A percentile compares a stretch with the other conserved stretches of the same genome.
Evolutionary conservation across 306 rosid species (phyloP).

Genomic region (Lathyrus oleraceus): DNA sequence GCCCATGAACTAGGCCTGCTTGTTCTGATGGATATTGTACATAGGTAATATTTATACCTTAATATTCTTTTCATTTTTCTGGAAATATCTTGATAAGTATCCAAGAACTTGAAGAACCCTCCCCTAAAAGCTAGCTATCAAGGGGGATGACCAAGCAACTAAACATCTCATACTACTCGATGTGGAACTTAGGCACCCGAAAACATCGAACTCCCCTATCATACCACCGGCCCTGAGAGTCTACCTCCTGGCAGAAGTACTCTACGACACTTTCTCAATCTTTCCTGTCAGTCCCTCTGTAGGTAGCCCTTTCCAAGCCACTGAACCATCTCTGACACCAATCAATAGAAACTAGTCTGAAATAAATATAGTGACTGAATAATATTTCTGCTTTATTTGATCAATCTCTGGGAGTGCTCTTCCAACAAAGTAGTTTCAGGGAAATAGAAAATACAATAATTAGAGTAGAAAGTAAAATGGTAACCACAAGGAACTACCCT

Average conservation of each 20-base stretch:
- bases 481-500: neutral
- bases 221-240: neutral
- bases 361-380: neutral
- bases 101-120: neutral
- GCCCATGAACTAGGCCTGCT: conserved; percentile 95
- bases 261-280: neutral
- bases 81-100: conserved; percentile 9
- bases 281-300: neutral
- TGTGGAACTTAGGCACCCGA: neutral
- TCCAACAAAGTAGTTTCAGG: neutral
- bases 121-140: conserved; percentile 9
- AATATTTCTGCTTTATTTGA: neutral
- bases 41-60: conserved; percentile 59
- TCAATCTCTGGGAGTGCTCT: neutral
- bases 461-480: neutral
- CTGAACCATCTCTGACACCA: neutral
- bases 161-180: neutral
- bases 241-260: neutral
- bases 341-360: neutral
- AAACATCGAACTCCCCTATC: neutral
- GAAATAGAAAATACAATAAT: neutral
- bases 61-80: conserved; percentile 17
- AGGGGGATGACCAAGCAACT: neutral
- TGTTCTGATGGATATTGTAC: conserved; percentile 99
- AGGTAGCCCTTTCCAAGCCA: neutral